Conservation (phyloP, 2,329 filamentous ascomycete species). For the Stemphylium vesicarium region DNA sequence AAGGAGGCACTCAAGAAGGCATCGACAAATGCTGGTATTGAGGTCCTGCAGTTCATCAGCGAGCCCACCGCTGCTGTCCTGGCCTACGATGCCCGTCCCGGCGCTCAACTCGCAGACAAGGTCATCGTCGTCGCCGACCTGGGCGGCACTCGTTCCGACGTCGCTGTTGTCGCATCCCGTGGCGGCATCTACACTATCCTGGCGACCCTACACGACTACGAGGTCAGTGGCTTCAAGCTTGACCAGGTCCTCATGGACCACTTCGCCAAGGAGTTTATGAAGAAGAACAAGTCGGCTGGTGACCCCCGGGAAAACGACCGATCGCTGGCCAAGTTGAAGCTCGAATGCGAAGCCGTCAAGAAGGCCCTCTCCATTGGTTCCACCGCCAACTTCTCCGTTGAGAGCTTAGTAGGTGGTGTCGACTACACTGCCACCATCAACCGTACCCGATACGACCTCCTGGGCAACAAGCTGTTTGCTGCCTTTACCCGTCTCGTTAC, state of each 20-base stretch:
- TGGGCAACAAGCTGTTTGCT: conserved; percentile 83
- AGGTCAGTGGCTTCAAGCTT: conserved; percentile 83
- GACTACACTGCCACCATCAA: conserved; percentile 95
- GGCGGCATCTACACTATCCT: conserved; percentile 96
- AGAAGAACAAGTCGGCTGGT: conserved; percentile 78
- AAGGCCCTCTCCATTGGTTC: conserved; percentile 87
- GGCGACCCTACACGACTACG: conserved; percentile 93
- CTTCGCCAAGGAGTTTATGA: conserved; percentile 98
- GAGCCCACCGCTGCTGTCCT: conserved; percentile 89
- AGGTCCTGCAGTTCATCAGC: conserved; percentile 89
- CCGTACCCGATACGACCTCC: conserved; percentile 88
- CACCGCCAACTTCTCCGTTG: conserved; percentile 90
- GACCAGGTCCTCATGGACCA: conserved; percentile 93
- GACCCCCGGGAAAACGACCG: conserved; percentile 84
- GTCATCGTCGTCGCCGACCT: conserved; percentile 89
- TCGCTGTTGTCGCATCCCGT: conserved; percentile 86
- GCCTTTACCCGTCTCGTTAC: conserved; percentile 87
- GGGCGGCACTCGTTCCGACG: conserved; percentile 90
- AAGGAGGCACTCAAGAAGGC: conserved; percentile 79
- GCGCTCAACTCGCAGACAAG: conserved; percentile 80
- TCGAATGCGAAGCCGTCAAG: conserved; percentile 90
- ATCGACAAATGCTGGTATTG: conserved; percentile 79
- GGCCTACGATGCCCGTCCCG: conserved; percentile 86
- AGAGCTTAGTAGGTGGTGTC: conserved; percentile 85
- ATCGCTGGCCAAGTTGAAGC: conserved; percentile 87